These are phyloP conservation scores for Geotrichum ghanense DNA, from an alignment of 805 yeast genomes.

Conservation along the genomic window DNA sequence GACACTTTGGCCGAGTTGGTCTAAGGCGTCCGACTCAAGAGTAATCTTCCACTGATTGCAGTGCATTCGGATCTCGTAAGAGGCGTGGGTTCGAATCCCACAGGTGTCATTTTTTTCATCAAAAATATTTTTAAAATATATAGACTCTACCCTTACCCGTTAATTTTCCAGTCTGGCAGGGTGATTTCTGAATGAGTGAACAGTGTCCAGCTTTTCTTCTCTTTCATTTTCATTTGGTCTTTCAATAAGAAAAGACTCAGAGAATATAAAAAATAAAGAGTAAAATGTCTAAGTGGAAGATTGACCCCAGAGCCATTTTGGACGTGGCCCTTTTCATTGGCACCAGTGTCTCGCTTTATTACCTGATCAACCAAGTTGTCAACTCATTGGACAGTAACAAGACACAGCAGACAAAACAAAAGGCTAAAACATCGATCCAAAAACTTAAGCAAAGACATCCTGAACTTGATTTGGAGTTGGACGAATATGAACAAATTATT, in stretches of 20 bases:
- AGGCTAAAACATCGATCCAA: slow-evolving; percentile 45
- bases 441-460: slow-evolving; percentile 54
- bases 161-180: too few species aligned
- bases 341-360: slow-evolving; percentile 62
- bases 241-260: background rate
- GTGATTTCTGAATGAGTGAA: too few species aligned
- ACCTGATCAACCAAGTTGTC: slow-evolving; percentile 37
- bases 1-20: slow-evolving; percentile 1
- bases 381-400: slow-evolving; percentile 32
- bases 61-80: slow-evolving; percentile 1
- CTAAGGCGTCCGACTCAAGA: slow-evolving; percentile 2
- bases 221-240: background rate
- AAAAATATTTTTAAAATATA: background rate
- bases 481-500: slow-evolving; percentile 67
- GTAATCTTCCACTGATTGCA: slow-evolving; percentile 2
- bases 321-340: slow-evolving; percentile 44
- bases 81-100: slow-evolving; percentile 2
- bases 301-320: slow-evolving; percentile 15
- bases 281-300: slow-evolving; percentile 9
- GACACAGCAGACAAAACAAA: slow-evolving; percentile 49
- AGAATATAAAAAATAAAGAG: slow-evolving; percentile 7
- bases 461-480: slow-evolving; percentile 35
- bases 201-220: too few species aligned
- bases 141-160: too few species aligned
- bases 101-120: background rate